Evolutionary conservation across 2,329 filamentous ascomycete genomes (phyloP), one percentile per base, ranked within the genome.

Genomic region (Sodiomyces alkalinus): DNA sequence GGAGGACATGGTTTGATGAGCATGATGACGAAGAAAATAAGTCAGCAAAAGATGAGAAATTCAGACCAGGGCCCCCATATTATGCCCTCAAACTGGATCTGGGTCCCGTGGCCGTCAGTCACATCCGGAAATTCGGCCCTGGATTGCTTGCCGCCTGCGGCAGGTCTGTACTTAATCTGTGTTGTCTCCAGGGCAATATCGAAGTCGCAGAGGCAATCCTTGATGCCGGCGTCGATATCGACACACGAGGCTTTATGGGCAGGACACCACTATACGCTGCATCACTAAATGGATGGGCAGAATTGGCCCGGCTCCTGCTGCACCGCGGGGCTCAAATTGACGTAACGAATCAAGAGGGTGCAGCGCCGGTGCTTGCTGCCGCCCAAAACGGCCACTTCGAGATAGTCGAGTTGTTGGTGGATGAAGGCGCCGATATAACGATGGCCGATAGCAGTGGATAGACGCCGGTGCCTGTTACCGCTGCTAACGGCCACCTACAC

Each of bases 241-340:
- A 27, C 9, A 13, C 17, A 12, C 3, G 10, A 10, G 9, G 11
- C 16, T 8, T 17, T 12, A 13, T 6, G 6, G 25, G 17, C 17
- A 19, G 25, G 14, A 13, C n/a, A 6, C 16, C 17, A 14, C 16
- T 27, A 2, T 14, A 27, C n/a, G 4, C 6, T 12, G 22, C 22
- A 14, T 24, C 22, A 15, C 22, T 4, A 15, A 9, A 14, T 5
- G 22, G 13, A 4, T 13, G 4, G 16, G 9, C 10, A 14, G 16
- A 4, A 10, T 4, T 10, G 6, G 22, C 16, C 16, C 22, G 4
- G 4, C 6, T 13, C 4, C 10, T 24, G n/a, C 11, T 26, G 22
- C 17, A 19, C 8, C 16, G 11, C 16, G 28, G 18, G 8, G 22
- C 22, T 14, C 14, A 18, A 16, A 17, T 26, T 12, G 29, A 36